Evolutionary conservation across 2,329 filamentous ascomycete species (phyloP).

Genomic region (Parasarocladium wereldwijsianum): DNA sequence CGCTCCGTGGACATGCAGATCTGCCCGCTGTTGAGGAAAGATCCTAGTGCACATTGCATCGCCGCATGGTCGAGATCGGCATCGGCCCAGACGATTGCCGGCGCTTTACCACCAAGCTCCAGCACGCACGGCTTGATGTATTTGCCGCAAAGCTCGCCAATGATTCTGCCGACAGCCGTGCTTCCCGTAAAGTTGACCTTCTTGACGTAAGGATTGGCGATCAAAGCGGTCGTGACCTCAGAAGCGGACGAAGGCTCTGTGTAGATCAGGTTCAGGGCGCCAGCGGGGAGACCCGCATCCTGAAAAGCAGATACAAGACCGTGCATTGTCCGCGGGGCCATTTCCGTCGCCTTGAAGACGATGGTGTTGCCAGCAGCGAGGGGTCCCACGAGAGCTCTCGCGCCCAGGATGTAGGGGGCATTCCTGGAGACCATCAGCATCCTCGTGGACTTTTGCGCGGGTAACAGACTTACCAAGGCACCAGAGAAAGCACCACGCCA

Average conservation of each 20-base stretch:
- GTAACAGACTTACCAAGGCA: conserved; percentile 50
- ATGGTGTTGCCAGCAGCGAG: conserved; percentile 67
- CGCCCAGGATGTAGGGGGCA: conserved; percentile 38
- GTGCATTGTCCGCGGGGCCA: conserved; percentile 49
- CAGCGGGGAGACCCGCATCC: conserved; percentile 62
- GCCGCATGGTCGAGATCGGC: conserved; percentile 63
- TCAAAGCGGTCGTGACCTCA: conserved; percentile 50
- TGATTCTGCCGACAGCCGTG: conserved; percentile 57
- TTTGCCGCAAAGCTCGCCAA: conserved; percentile 55
- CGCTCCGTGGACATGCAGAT: conserved; percentile 79
- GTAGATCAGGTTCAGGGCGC: conserved; percentile 60
- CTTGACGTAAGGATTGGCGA: conserved; percentile 50
- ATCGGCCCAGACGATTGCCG: conserved; percentile 65
- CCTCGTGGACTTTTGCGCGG: no score
- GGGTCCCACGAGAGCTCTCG: conserved; percentile 43
- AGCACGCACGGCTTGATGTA: conserved; percentile 66
- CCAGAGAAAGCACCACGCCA: conserved; percentile 66
- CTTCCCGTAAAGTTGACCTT: conserved; percentile 84
- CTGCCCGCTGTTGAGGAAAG: conserved; percentile 63
- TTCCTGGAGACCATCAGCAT: conserved; percentile 27
- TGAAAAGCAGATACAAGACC: conserved; percentile 48
- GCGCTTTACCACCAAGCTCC: conserved; percentile 73
- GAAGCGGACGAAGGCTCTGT: conserved; percentile 51
- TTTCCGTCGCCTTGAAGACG: conserved; percentile 58
- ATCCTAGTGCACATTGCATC: conserved; percentile 49